Evolutionary conservation across 2,329 filamentous ascomycete species (phyloP).

Genomic region (Fusarium stilboides): DNA sequence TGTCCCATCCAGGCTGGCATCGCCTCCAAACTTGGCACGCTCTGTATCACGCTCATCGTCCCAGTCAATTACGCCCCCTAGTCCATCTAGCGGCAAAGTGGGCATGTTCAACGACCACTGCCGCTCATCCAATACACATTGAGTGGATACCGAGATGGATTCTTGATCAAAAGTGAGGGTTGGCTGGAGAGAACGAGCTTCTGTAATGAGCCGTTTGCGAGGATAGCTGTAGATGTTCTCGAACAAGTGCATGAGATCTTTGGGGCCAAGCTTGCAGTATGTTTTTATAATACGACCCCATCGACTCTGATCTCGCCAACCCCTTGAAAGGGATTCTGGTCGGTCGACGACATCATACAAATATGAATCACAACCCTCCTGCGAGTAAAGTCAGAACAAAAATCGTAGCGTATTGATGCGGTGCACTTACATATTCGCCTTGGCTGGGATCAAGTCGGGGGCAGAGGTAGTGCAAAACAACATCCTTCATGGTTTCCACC

Average conservation of each 20-base stretch:
- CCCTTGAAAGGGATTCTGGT: constrained; percentile 52
- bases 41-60: constrained; percentile 56
- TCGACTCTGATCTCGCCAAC: constrained; percentile 56
- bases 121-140: constrained; percentile 58
- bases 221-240: constrained; percentile 63
- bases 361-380: constrained; percentile 44
- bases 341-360: constrained; percentile 48
- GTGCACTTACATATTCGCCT: constrained; percentile 52
- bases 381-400: constrained; percentile 9
- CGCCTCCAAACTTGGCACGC: constrained; percentile 50
- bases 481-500: constrained; percentile 61
- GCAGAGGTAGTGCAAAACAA: constrained; percentile 63
- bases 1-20: constrained; percentile 58
- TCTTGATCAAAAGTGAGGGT: constrained; percentile 63
- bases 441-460: constrained; percentile 60
- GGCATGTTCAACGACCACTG: constrained; percentile 53
- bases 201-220: constrained; percentile 61
- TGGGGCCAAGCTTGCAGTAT: constrained; percentile 66
- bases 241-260: constrained; percentile 65
- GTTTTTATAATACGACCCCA: constrained; percentile 61
- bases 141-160: constrained; percentile 59
- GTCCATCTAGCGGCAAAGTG: constrained; percentile 53
- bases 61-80: constrained; percentile 61
- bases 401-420: not conserved
- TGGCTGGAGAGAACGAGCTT: constrained; percentile 59